Evolutionary conservation across 202 grass and related monocot species (phyloP).

Genomic region (Thinopyrum obtusiflorum): DNA sequence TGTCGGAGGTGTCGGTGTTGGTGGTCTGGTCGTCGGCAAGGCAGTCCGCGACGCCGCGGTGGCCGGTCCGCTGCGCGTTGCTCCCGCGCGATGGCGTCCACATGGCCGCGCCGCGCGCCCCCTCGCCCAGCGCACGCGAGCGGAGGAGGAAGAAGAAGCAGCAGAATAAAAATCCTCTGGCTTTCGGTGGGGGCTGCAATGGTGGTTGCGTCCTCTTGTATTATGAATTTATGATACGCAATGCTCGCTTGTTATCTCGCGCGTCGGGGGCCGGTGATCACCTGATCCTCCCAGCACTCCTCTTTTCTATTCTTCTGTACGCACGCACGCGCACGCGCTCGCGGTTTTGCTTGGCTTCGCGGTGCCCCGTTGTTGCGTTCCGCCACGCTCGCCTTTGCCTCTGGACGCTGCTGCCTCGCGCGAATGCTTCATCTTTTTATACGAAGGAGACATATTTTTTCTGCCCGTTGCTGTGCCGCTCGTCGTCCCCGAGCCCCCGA

Average conservation of each 20-base stretch:
- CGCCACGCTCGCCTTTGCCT: neutral
- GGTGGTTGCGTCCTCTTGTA: conserved; percentile 21
- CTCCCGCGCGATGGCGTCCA: conserved; percentile 71
- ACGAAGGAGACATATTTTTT: neutral
- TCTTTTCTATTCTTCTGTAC: too few species aligned
- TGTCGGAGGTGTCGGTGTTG: conserved; percentile 64
- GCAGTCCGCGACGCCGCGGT: conserved; percentile 73
- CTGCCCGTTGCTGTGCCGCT: neutral
- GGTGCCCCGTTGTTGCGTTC: conserved; percentile 10
- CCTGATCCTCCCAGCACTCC: neutral
- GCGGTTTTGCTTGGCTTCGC: conserved; percentile 9
- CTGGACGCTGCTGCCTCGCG: neutral
- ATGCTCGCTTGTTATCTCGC: neutral
- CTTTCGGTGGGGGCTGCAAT: conserved; percentile 4
- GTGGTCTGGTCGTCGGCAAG: conserved; percentile 70
- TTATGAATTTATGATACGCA: neutral
- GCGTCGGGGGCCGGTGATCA: neutral
- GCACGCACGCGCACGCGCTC: neutral
- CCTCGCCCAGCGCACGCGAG: neutral
- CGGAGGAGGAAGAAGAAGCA: neutral
- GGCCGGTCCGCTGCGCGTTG: conserved; percentile 53
- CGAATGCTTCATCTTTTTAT: neutral
- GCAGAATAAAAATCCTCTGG: neutral
- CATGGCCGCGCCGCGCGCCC: conserved; percentile 38
- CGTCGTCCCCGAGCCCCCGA: neutral